Conservation (phyloP, 140 eudicot genomes). For the Bidens hawaiensis region DNA sequence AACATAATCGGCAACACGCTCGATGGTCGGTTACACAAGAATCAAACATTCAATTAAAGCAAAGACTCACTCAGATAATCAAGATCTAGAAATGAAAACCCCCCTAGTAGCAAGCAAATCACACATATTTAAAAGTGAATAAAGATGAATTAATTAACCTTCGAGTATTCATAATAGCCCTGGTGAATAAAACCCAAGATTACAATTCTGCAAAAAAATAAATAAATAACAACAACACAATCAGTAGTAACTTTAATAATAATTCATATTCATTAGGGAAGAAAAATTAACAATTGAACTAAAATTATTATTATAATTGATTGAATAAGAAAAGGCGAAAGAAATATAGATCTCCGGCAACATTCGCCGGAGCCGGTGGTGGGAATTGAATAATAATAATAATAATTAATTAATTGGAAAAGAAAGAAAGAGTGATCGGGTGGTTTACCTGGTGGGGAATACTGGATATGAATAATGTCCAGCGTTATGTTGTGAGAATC, state of each 20-base stretch:
- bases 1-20: no score
- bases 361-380: constrained; percentile 8
- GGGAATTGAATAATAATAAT: neutral
- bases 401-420: neutral
- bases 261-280: constrained; percentile 27
- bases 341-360: constrained; percentile 17
- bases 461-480: constrained; percentile 24
- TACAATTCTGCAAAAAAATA: constrained; percentile 16
- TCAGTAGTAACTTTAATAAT: no score
- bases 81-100: constrained; percentile 11
- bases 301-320: constrained; percentile 4
- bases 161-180: constrained; percentile 34
- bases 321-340: neutral
- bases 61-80: neutral
- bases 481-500: constrained; percentile 18
- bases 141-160: no score
- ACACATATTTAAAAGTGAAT: neutral
- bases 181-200: constrained; percentile 6
- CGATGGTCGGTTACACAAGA: no score
- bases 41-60: no score
- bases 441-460: constrained; percentile 29
- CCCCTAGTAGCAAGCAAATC: neutral
- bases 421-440: constrained; percentile 19
- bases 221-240: no score
- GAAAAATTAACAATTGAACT: neutral